A percentile compares a stretch with the other conserved stretches of the same genome.
phyloP scores from a whole-genome alignment of 768 basidiomycete species.

The Termitomyces sp. region DNA sequence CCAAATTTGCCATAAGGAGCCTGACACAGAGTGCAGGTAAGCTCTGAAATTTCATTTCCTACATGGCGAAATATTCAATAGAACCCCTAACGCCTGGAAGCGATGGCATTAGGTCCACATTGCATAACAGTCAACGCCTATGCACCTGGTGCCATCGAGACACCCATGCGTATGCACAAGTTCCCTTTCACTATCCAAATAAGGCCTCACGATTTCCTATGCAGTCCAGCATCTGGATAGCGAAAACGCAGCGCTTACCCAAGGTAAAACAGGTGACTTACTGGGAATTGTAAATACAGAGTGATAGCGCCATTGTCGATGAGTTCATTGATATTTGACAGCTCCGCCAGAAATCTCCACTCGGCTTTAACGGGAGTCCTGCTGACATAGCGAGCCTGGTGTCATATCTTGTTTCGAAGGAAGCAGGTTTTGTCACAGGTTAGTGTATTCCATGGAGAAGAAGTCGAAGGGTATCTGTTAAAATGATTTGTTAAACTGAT shows the following conservation, averaged over 20 bases:
- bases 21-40: constrained; percentile 33
- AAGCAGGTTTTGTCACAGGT: constrained; percentile 26
- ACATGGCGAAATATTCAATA: background rate
- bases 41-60: background rate
- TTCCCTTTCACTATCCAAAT: background rate
- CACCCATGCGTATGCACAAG: constrained; percentile 7
- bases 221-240: constrained; percentile 4
- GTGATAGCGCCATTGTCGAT: background rate
- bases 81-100: constrained; percentile 17
- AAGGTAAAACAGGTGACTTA: constrained; percentile 4
- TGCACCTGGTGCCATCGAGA: constrained; percentile 25
- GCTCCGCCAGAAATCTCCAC: constrained; percentile 3
- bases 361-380: constrained; percentile 13
- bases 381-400: constrained; percentile 31
- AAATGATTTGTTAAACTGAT: background rate
- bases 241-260: background rate
- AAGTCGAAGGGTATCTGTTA: background rate
- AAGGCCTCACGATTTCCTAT: background rate
- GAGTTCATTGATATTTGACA: background rate
- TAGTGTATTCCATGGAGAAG: background rate
- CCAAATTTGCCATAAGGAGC: constrained; percentile 35
- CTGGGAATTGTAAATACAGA: background rate
- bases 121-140: constrained; percentile 39
- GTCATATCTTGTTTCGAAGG: constrained; percentile 26
- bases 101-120: constrained; percentile 28